These are phyloP conservation scores for Fusarium brevicatenulatum DNA, from an alignment of 2,329 filamentous ascomycete species.

Conservation along the genomic window DNA sequence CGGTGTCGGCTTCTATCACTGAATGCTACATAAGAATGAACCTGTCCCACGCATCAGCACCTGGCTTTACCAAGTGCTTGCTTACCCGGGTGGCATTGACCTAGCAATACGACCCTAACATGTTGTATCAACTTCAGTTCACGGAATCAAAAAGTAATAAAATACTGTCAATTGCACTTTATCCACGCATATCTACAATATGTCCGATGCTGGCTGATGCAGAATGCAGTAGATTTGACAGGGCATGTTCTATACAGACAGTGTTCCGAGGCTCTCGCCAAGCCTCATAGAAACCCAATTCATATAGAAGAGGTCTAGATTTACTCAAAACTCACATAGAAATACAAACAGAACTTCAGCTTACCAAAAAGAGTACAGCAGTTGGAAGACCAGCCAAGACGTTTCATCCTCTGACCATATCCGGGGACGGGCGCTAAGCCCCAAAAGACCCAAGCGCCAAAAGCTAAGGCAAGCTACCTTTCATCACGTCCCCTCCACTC, in stretches of 20 bases:
- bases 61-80: not conserved
- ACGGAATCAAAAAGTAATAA: rapidly evolving
- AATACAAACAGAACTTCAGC: no score
- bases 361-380: not conserved
- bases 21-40: not conserved
- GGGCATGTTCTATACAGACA: not conserved
- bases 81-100: not conserved
- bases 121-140: not conserved
- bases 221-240: not conserved
- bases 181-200: not conserved
- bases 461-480: conserved; percentile 20
- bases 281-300: rapidly evolving
- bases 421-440: conserved; percentile 21
- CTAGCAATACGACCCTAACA: no score
- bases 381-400: not conserved
- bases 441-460: conserved; percentile 25
- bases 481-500: conserved; percentile 17
- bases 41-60: not conserved
- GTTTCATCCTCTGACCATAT: conserved; percentile 24
- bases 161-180: not conserved
- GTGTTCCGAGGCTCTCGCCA: rapidly evolving
- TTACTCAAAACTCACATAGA: no score
- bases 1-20: no score
- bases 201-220: not conserved
- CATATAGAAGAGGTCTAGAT: not conserved